A percentile compares a stretch with the other conserved stretches of the same genome.
Conservation (phyloP, 2,329 filamentous ascomycete genomes). For the Cyclaneusma minus region DNA sequence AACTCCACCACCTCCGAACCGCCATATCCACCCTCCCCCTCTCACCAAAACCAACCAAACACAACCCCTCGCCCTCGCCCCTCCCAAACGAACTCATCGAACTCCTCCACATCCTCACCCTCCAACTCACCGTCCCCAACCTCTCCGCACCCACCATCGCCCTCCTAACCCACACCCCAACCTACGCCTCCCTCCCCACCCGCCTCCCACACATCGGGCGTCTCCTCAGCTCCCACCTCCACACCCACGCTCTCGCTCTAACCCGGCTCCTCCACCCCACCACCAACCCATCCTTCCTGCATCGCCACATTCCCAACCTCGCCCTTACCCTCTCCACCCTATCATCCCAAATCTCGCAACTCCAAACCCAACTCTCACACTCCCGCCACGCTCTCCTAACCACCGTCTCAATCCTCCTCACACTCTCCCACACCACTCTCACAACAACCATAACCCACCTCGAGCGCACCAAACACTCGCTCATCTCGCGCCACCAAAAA, state of each 20-base stretch:
- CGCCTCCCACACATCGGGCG: slow-evolving; percentile 31
- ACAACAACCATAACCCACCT: slow-evolving; percentile 13
- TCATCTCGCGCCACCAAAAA: slow-evolving; percentile 11
- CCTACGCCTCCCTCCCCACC: slow-evolving; percentile 29
- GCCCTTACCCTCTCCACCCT: slow-evolving; percentile 24
- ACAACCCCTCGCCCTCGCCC: slow-evolving; percentile 6
- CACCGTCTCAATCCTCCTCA: slow-evolving; percentile 13
- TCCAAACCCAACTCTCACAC: slow-evolving; percentile 21
- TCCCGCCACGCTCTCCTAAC: slow-evolving; percentile 21
- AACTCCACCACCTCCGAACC: slow-evolving; percentile 31
- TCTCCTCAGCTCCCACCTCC: slow-evolving; percentile 33
- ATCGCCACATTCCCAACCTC: slow-evolving; percentile 37
- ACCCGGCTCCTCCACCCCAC: slow-evolving; percentile 30
- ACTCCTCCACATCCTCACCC: slow-evolving; percentile 37
- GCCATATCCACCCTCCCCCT: slow-evolving; percentile 31
- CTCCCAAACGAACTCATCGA: slow-evolving; percentile 32
- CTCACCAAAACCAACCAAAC: slow-evolving; percentile 8
- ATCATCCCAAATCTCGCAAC: slow-evolving; percentile 21
- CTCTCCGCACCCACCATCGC: slow-evolving; percentile 21
- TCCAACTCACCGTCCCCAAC: slow-evolving; percentile 21
- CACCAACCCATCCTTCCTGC: slow-evolving; percentile 35
- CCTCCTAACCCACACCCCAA: slow-evolving; percentile 32
- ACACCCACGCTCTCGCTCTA: slow-evolving; percentile 31
- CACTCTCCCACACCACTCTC: slow-evolving; percentile 11
- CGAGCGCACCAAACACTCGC: slow-evolving; percentile 15